Evolutionary conservation across 768 basidiomycete genomes (phyloP).

Genomic region (Cyclocybe aegerita): DNA sequence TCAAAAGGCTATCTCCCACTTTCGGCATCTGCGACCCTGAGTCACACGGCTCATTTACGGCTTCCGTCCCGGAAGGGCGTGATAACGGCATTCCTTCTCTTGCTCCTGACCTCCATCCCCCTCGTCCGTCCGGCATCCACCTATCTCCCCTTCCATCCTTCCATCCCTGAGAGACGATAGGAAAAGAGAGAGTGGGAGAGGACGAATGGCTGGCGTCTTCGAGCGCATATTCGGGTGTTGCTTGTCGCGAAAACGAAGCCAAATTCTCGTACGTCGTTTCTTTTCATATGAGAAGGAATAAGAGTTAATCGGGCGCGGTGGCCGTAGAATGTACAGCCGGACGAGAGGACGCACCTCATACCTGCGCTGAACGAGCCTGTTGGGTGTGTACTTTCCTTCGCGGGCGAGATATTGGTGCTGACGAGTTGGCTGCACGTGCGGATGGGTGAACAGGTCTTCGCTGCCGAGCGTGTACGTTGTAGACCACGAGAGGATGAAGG

Average conservation of each 20-base stretch:
- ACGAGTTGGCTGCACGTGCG: conserved; percentile 1
- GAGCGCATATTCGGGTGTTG: neutral
- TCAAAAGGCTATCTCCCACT: too few relatives aligned
- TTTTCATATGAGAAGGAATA: conserved; percentile 21
- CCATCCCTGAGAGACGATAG: too few relatives aligned
- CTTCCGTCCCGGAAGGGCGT: too few relatives aligned
- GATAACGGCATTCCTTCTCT: too few relatives aligned
- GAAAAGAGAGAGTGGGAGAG: too few relatives aligned
- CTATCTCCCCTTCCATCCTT: too few relatives aligned
- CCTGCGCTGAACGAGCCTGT: conserved; percentile 17
- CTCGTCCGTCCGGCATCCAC: too few relatives aligned
- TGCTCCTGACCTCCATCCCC: too few relatives aligned
- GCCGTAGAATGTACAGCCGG: conserved; percentile 10
- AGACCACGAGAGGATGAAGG: conserved; percentile 50
- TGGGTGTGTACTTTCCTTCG: conserved; percentile 15
- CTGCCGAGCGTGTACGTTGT: conserved; percentile 18
- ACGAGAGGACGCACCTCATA: conserved; percentile 28
- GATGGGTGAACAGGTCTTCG: neutral
- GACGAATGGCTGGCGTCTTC: neutral
- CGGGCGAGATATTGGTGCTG: neutral
- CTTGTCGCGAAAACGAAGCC: conserved; percentile 3
- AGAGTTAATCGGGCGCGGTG: neutral
- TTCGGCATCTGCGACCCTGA: too few relatives aligned
- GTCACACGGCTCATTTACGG: too few relatives aligned
- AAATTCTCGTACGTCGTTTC: conserved; percentile 10